A percentile compares a stretch with the other conserved stretches of the same genome.
Conservation (phyloP, 1,284 basidiomycete species). For the Sanghuangporus sanghuang region DNA sequence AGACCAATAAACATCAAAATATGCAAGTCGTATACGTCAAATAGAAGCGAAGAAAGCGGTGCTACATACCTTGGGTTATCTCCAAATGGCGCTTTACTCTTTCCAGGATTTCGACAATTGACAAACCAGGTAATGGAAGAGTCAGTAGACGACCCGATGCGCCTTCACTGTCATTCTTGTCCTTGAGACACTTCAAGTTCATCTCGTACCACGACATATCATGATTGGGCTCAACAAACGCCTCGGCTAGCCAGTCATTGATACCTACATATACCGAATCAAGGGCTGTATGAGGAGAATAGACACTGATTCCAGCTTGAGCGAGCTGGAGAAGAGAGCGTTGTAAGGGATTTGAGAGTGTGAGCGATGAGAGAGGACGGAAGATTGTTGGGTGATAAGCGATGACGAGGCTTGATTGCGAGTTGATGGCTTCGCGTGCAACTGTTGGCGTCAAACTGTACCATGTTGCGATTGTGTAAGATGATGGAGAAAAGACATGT, state of each 20-base stretch:
- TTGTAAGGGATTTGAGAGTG: constrained; percentile 76
- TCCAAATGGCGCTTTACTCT: constrained; percentile 68
- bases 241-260: constrained; percentile 75
- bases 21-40: neutral
- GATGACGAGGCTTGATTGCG: constrained; percentile 64
- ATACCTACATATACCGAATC: constrained; percentile 82
- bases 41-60: neutral
- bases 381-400: constrained; percentile 93
- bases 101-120: constrained; percentile 53
- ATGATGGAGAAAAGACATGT: neutral
- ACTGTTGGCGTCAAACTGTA: constrained; percentile 75
- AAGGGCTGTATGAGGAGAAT: constrained; percentile 83
- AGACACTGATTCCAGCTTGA: constrained; percentile 80
- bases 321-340: constrained; percentile 74
- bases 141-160: constrained; percentile 68
- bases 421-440: constrained; percentile 65
- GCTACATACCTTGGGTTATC: constrained; percentile 54
- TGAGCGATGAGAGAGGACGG: constrained; percentile 72
- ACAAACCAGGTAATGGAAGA: constrained; percentile 45
- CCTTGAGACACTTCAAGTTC: constrained; percentile 17
- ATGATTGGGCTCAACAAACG: constrained; percentile 21
- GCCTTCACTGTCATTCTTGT: constrained; percentile 30
- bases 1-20: neutral
- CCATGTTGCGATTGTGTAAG: neutral
- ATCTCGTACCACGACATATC: neutral